Base-by-base conservation (phyloP, 805 yeast genomes). In the Saturnispora quitensis region DNA sequence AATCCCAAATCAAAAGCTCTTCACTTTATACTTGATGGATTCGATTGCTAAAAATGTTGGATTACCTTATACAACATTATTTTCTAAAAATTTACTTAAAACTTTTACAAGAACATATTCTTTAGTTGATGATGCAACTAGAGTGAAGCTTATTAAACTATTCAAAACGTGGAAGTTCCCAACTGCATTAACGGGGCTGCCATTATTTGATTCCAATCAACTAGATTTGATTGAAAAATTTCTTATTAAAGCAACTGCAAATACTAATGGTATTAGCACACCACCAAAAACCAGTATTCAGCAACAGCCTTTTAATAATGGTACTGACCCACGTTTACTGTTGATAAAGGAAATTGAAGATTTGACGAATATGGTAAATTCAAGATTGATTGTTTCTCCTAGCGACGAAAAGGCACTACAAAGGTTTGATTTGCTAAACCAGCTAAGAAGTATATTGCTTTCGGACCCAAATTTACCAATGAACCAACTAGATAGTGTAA, bases 21-120 rank as follows among this genome's bases (percentile, higher is more conserved):
- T 79, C 60, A 81, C 93, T 4, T 74, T 93, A 54, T 93, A 91
- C 63, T 74, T 91, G 45, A 68, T 93, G 51, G 98, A 93, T 66
- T 89, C 97, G 17, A 86, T 93, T 46, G 86, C 91, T 69, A 93
- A 93, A 67, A 87, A 84, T 61, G 83, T 88, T 33, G 97, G 97
- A 8, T 77, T 82, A 55, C 97, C 98, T 1, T 93, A 91, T 65
- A 86, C 89, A n/a, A 73, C 81, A 6, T 66, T 86, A 48, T 81
- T 93, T 64, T 84, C 90, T 49, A 74, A 80, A 56, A 81, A 82
- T 56, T 69, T 89, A 45, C 84, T 77, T 68, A 78, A 76, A 57
- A 71, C 86, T 3, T 91, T 85, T 67, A 81, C 86, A 25, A 81
- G 80, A 55, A 83, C 89, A 2, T 93, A 86, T 64, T 76, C 87